Base-by-base conservation (phyloP, 345 rosid genomes). In the Lenwebbia sp. region DNA sequence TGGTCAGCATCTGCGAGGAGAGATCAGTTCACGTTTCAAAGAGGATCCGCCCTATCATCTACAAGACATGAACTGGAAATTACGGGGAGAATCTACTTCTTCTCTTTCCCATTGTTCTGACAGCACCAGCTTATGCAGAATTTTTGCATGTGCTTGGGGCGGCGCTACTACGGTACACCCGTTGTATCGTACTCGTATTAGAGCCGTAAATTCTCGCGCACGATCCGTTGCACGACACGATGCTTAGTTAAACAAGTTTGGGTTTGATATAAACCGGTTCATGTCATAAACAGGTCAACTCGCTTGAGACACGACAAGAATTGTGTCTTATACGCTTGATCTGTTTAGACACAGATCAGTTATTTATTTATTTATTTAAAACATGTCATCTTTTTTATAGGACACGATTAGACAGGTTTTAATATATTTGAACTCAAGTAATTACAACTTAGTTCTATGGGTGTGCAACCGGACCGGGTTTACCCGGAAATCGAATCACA, bases 261-360 rank as follows among this genome's bases (percentile, higher is more conserved):
- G 41, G 33, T 62, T 62, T 30, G 12, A 62, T 15, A 62, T 62
- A 62, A 62, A 30, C 41, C 41, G 3, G 12, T 62, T 62, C 37
- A 62, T 62, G 40, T 62, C 15, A 28, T 30, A 62, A 58, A 30
- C 33, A 11, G 9, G 22, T 62, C 33, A 1, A 37, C 75, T 62
- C 23, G 2, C 17, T 30, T 62, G 13, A 62, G 23, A 62, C 12
- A 15, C 4, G 1, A 2, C 3, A 0, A 62, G 8, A 17, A 15
- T 15, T 30, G 2, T 62, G 22, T 30, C 2, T 62, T 7, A 33
- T 41, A 10, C 9, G 1, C 41, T 30, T 15, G 33, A 65, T 11
- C 23, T 0, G 6, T 30, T 30, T 30, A 15, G 76, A 30, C 11
- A 65, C 3, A 1, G 6, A 62, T 14, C 74, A 3, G 1, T 3